Evolutionary conservation across 1,284 basidiomycete genomes (phyloP).

Genomic region (Leucoagaricus sp.): DNA sequence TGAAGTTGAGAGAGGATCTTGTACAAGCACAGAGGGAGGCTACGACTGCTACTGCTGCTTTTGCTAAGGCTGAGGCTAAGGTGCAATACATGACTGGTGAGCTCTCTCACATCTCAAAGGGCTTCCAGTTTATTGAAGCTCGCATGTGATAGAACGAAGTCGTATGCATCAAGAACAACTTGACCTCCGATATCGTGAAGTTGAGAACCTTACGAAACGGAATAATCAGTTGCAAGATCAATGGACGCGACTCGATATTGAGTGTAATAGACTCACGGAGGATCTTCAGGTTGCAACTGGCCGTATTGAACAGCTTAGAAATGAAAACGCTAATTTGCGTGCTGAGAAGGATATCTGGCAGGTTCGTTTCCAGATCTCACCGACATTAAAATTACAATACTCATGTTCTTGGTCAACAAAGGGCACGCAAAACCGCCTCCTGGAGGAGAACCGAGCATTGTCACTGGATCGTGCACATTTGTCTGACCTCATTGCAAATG

Average conservation of each 20-base stretch:
- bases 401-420: constrained; percentile 27
- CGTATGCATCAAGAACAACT: constrained; percentile 67
- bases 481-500: constrained; percentile 83
- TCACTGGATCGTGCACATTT: constrained; percentile 82
- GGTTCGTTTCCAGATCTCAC: constrained; percentile 44
- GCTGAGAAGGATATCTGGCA: constrained; percentile 94
- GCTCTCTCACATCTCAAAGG: constrained; percentile 22
- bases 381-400: neutral
- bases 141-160: constrained; percentile 61
- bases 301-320: constrained; percentile 73
- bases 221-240: constrained; percentile 72
- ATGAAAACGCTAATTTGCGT: constrained; percentile 82
- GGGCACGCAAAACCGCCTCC: constrained; percentile 77
- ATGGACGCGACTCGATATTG: constrained; percentile 66
- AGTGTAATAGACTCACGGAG: constrained; percentile 62
- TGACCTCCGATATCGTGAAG: constrained; percentile 53
- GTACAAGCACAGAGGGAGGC: constrained; percentile 65
- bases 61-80: constrained; percentile 83
- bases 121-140: neutral
- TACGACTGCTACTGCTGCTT: constrained; percentile 61
- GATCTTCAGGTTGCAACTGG: constrained; percentile 60
- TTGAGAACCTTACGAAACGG: constrained; percentile 61
- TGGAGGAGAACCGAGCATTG: constrained; percentile 83
- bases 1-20: constrained; percentile 71
- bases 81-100: constrained; percentile 72